Evolutionary conservation across 1,284 basidiomycete species (phyloP), one percentile per base, ranked within the genome.

Genomic region (Grifola frondosa): DNA sequence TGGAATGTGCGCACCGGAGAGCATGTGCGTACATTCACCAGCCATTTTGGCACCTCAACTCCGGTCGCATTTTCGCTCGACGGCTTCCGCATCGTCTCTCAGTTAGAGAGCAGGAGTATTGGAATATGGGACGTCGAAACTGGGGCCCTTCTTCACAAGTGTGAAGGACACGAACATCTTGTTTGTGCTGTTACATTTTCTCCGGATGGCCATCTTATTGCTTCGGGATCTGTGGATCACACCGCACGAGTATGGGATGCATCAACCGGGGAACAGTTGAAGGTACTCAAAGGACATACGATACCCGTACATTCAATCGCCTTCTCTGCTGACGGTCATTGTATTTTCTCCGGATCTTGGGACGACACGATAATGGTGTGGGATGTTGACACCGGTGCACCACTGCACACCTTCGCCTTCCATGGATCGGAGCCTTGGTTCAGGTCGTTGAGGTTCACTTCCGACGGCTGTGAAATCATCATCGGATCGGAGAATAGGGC

Each of bases 141-240:
- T 5, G 46, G 49, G 13, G 12, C 21, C 2, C 23, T 36, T 26
- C 16, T 31, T 6, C 6, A 7, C 23, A 34, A 10, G n/a, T 40
- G 44, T 5, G 16, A 46, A 10, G 41, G 37, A 4, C 47, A 52
- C 5, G 35, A 37, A 2, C 40, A 31, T 5, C 24, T 44, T 30
- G 39, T 58, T 8, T 52, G 48, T 24, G 33, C 45, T 8, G 40
- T 58, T 31, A 49, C 49, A 7, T 61, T 41, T 43, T 54, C 60
- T 1, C 54, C 58, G 3, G 57, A 61, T 41, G 58, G 56, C n/a
- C n/a, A n/a, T 28, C 30, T n/a, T 32, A 37, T 17, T 37, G 62
- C 15, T 49, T 53, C 9, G 56, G 58, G 9, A 59, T n/a, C n/a
- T n/a, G n/a, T n/a, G n/a, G n/a, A n/a, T n/a, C n/a, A n/a, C n/a